Conservation (phyloP, 257 asterid species). For the Nyctanthes arbortristis region DNA sequence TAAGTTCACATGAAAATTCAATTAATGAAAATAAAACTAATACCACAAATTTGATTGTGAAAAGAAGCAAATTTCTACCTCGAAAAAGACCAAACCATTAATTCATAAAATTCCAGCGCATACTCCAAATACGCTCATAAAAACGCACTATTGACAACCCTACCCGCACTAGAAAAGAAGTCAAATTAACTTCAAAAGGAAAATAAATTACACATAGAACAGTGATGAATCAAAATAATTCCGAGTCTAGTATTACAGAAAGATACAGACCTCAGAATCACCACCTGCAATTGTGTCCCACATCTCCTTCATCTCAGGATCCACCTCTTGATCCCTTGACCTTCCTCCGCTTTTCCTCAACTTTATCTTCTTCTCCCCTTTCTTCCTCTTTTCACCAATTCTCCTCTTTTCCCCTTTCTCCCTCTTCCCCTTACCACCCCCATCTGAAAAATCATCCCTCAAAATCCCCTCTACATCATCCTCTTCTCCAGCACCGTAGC, state of each 20-base stretch:
- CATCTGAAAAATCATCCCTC: constrained; percentile 60
- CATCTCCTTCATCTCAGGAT: constrained; percentile 93
- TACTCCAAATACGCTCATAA: background rate
- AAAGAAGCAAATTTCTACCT: background rate
- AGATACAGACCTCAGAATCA: constrained; percentile 44
- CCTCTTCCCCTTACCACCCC: constrained; percentile 42
- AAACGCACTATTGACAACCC: background rate
- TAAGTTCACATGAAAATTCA: background rate
- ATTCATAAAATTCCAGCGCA: background rate
- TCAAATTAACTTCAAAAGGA: constrained; percentile 16
- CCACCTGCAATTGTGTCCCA: constrained; percentile 90
- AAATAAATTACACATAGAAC: background rate
- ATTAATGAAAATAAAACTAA: background rate
- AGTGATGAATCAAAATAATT: background rate
- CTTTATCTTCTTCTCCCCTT: constrained; percentile 57
- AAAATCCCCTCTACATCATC: constrained; percentile 45
- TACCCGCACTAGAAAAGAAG: background rate
- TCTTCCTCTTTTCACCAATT: constrained; percentile 44
- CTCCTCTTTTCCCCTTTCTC: constrained; percentile 39
- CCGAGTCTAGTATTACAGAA: background rate
- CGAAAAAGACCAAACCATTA: background rate
- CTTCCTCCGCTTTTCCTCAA: constrained; percentile 57
- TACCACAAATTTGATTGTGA: background rate
- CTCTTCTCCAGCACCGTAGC: constrained; percentile 28
- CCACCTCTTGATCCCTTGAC: constrained; percentile 65